Conservation (phyloP, 2,329 filamentous ascomycete genomes). For the Microdochium paspali region DNA sequence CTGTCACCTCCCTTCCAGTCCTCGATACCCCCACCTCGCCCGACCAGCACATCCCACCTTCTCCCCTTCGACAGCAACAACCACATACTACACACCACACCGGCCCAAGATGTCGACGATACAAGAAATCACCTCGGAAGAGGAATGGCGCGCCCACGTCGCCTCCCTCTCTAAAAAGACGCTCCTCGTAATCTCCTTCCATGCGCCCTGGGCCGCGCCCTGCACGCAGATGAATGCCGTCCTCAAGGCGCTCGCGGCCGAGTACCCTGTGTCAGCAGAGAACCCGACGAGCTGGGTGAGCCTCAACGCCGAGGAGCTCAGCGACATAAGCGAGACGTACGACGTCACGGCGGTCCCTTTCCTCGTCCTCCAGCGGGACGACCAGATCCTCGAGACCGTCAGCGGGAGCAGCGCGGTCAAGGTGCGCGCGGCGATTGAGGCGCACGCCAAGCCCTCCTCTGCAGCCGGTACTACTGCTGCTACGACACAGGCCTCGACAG, state of each 20-base stretch:
- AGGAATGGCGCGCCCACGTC: slow-evolving; percentile 63
- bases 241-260: slow-evolving; percentile 73
- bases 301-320: slow-evolving; percentile 89
- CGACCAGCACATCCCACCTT: not conserved
- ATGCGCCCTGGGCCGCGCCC: slow-evolving; percentile 92
- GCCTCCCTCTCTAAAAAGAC: slow-evolving; percentile 57
- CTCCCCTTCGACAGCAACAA: not conserved
- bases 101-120: slow-evolving; percentile 58
- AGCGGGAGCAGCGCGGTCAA: slow-evolving; percentile 84
- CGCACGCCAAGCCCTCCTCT: slow-evolving; percentile 50
- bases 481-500: slow-evolving; percentile 18
- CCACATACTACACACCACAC: not conserved
- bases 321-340: slow-evolving; percentile 85
- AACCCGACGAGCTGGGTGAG: slow-evolving; percentile 72
- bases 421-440: slow-evolving; percentile 79
- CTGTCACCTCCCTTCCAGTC: not conserved
- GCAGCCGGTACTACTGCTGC: slow-evolving; percentile 24
- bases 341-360: slow-evolving; percentile 92
- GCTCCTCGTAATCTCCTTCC: slow-evolving; percentile 83
- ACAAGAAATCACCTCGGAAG: slow-evolving; percentile 64
- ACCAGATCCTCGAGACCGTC: slow-evolving; percentile 71
- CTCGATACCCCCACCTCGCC: not conserved
- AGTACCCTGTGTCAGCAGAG: slow-evolving; percentile 61
- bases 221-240: slow-evolving; percentile 91
- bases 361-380: slow-evolving; percentile 71